Evolutionary conservation across 2,329 filamentous ascomycete species (phyloP), one percentile per base, ranked within the genome.

Genomic region (Alternaria burnsii): DNA sequence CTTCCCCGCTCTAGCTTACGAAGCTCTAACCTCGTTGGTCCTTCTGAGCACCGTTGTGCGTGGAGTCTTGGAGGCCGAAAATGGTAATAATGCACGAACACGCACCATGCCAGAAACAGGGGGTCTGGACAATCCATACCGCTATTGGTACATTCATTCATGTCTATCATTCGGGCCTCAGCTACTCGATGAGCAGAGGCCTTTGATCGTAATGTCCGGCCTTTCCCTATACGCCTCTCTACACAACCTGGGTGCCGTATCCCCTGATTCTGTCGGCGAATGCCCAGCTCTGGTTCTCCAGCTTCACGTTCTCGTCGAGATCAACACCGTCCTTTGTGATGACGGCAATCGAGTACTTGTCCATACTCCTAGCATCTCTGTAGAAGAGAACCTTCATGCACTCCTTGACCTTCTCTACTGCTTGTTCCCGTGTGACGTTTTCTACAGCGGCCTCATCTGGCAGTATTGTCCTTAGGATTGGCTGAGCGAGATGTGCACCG

Each of bases 381-480:
- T 99, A 99, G 84, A 92, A 99, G 62, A 99, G 86, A 54, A 98
- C 94, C 87, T 98, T 98, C 92, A 99, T 94, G 81, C 93, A 97
- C 82, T 97, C 91, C 84, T 91, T 91, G 76, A 99, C 82, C 41
- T 93, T 87, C 59, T 90, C 84, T 62, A 97, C 84, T 50, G 95
- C 95, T 77, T 91, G 81, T 73, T 97, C 94, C 77, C 88, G 87
- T 41, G 84, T 89, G 66, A 98, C 84, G 61, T 88, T 83, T 71
- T 88, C 84, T 34, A 91, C 89, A 42, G 91, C 84, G 71, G 87
- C 90, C 80, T 98, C 95, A 71, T 97, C 93, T 24, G 93, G 92
- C 63, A 93, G 92, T 72, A 91, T 82, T 72, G 88, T 88, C 73
- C 95, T 89, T 84, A 99, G 87, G 71, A 99, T 91, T 55, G 95